Base-by-base conservation (phyloP, 2,329 filamentous ascomycete genomes). In the Diplodia intermedia region DNA sequence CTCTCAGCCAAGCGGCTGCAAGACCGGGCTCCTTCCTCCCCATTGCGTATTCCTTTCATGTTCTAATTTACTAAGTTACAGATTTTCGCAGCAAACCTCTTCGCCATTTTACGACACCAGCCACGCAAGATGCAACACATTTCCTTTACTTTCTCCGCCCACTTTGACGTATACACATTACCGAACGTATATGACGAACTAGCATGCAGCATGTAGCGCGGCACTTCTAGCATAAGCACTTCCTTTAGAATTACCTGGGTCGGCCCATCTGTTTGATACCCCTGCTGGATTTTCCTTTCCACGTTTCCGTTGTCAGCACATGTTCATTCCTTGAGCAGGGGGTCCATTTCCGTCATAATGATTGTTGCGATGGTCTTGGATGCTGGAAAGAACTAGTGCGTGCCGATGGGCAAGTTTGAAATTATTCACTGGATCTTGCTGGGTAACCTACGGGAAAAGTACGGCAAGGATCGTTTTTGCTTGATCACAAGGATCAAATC, bases 251-350 rank as follows among this genome's bases (percentile, higher is more conserved):
- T 38, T 38, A 23, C 60, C 47, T 63, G 60, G 60, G 60, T 63
- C 60, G 60, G 60, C 60, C 60, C 60, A 63, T 63, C 60, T 63
- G 60, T 63, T 63, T 63, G 60, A 63, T 63, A 63, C 60, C 60
- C 60, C 60, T 63, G 60, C 60, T 52, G 23, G 23, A 4, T 49
- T 33, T 26, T 52, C n/a, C 26, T 20, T 49, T n/a, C 23, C 18
- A 62, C 36, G 9, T 7, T 38, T 33, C 15, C n/a, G 6, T 20
- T 12, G 26, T 12, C 33, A 12, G 31, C 60, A 63, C 60, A 7
- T 63, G 38, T 38, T 38, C 60, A 38, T 63, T 63, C 60, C 23
- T 49, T 53, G 14, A 63, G 60, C 60, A 63, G 60, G 60, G 57
- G 60, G 50, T 20, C 15, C 9, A 52, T 23, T 38, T 52, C n/a